phyloP scores from a whole-genome alignment of 441 rosid species.

The Codiaeum variegatum region DNA sequence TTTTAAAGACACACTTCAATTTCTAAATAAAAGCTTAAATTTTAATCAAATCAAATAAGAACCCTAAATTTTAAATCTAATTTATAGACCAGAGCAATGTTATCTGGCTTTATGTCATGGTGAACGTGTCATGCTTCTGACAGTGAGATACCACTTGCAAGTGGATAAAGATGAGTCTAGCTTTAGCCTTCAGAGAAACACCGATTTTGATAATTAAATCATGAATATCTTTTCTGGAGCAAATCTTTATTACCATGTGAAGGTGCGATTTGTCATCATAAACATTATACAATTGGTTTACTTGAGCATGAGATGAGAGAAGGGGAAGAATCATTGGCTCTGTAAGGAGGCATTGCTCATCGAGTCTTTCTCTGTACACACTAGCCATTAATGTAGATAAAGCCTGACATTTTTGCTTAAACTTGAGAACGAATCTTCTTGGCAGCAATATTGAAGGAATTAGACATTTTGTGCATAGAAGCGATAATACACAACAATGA shows the following conservation, averaged over 20 bases:
- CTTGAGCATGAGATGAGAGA: constrained; percentile 49
- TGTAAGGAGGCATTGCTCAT: constrained; percentile 45
- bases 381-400: too few species aligned
- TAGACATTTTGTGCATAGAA: too few species aligned
- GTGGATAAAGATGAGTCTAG: constrained; percentile 39
- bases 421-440: too few species aligned
- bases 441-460: too few species aligned
- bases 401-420: too few species aligned
- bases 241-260: constrained; percentile 55
- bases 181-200: constrained; percentile 31
- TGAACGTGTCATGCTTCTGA: constrained; percentile 50
- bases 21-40: too few species aligned
- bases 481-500: too few species aligned
- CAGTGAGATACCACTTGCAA: constrained; percentile 47
- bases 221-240: constrained; percentile 45
- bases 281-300: constrained; percentile 31
- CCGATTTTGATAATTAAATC: constrained; percentile 29
- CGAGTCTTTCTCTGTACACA: too few species aligned
- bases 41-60: too few species aligned
- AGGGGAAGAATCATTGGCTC: constrained; percentile 54
- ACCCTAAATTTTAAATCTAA: too few species aligned
- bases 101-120: constrained; percentile 67
- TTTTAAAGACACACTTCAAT: too few species aligned
- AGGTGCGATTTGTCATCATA: constrained; percentile 49
- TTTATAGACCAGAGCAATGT: constrained; percentile 37